Conservation (phyloP, 805 yeast genomes). For the Yamadazyma insecticola region DNA sequence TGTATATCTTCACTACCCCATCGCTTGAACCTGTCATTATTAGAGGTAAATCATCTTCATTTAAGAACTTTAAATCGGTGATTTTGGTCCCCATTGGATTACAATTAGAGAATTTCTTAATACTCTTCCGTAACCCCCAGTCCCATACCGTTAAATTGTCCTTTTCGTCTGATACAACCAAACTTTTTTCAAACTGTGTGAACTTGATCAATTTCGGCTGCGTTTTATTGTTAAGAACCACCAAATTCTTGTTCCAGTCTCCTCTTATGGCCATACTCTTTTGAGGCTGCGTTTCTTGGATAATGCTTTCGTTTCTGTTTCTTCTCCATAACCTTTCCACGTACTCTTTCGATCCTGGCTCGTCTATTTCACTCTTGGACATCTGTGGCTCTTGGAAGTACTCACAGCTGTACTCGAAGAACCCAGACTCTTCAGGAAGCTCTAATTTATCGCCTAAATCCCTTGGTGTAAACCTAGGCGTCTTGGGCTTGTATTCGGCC, state of each 20-base stretch:
- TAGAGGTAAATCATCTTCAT: slow-evolving; percentile 89
- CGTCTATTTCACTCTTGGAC: slow-evolving; percentile 78
- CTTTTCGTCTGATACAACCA: slow-evolving; percentile 77
- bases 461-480: slow-evolving; percentile 48
- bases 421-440: slow-evolving; percentile 56
- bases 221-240: slow-evolving; percentile 62
- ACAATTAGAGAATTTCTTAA: slow-evolving; percentile 72
- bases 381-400: slow-evolving; percentile 96
- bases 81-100: slow-evolving; percentile 86
- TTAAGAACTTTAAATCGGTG: slow-evolving; percentile 78
- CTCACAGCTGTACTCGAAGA: slow-evolving; percentile 76
- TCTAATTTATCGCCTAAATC: slow-evolving; percentile 18
- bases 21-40: slow-evolving; percentile 87
- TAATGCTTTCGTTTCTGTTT: slow-evolving; percentile 80
- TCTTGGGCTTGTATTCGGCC: slow-evolving; percentile 47
- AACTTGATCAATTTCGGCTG: slow-evolving; percentile 78
- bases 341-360: slow-evolving; percentile 86
- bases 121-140: slow-evolving; percentile 60
- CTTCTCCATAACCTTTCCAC: slow-evolving; percentile 83
- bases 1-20: slow-evolving; percentile 86
- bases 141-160: slow-evolving; percentile 85
- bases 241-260: slow-evolving; percentile 69
- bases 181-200: slow-evolving; percentile 84
- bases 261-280: slow-evolving; percentile 80
- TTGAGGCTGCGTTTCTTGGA: slow-evolving; percentile 86